Evolutionary conservation across 306 rosid genomes (phyloP), one percentile per base, ranked within the genome.

Genomic region (Glycyrrhiza uralensis): DNA sequence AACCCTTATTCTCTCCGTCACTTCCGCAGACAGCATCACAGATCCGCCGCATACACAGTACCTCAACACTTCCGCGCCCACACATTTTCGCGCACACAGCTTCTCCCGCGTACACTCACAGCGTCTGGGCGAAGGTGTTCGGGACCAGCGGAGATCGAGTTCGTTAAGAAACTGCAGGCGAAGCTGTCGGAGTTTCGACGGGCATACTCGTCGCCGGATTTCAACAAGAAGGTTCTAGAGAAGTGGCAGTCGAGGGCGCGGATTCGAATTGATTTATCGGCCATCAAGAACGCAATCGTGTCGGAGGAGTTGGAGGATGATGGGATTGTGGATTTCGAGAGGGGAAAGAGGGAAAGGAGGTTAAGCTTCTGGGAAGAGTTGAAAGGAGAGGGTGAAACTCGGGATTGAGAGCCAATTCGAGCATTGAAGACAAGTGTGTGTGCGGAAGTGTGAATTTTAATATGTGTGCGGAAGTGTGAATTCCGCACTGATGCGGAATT

Each of bases 331-430:
- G 87, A 76, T 73, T 74, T 79, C 47, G 85, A 88, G 35, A 89
- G 97, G 79, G 72, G 59, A 6, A 76, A 79, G 75, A 79, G 80
- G 41, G 76, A 85, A 29, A 87, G 81, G 71, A 81, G 78, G 51
- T 50, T 82, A 63, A 85, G 78, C 42, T 79, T 94, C 38, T 94
- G 95, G 96, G 97, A 93, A 4, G 98, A 86, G 74, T 88, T 85
- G 90, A 87, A 83, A 17, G 77, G 88, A 5, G 97, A 86, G 29
- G 80, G 76, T 13, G 91, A 88, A 15, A 78, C 33, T 60, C 67
- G 71, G 85, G 88, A 88, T 74, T 95, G 99, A 97, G 96, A 91
- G 75, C 99, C 99, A 14, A 89, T 95, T 78, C 91, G 94, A 23
- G 91, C 81, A 5, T 76, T 91, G 87, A 95, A 95, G 88, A 89